A percentile compares a stretch with the other conserved stretches of the same genome.
Conservation (phyloP, 257 asterid genomes). For the Marsdenia floribunda region DNA sequence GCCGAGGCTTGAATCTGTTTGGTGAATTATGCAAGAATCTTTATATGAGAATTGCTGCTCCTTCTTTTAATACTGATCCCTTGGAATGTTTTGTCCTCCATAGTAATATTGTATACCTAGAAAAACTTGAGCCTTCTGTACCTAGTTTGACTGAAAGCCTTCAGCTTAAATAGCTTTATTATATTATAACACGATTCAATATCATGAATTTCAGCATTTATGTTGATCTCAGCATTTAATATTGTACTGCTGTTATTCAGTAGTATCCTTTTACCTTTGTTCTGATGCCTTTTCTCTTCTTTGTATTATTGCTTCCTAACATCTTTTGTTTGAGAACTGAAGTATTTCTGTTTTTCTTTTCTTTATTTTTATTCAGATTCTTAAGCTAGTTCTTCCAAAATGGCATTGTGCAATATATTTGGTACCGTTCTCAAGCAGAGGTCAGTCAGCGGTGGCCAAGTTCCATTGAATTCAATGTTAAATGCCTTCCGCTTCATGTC, state of each 20-base stretch:
- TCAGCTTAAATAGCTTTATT: neutral
- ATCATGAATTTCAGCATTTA: neutral
- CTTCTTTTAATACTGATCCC: neutral
- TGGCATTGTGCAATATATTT: slow-evolving; percentile 65
- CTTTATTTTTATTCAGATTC: slow-evolving; percentile 26
- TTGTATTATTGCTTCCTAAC: neutral
- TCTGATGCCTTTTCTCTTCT: neutral
- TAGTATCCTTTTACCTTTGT: neutral
- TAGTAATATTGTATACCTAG: neutral
- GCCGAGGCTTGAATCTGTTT: neutral
- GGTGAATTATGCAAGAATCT: neutral
- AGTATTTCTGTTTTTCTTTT: neutral
- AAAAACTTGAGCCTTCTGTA: neutral
- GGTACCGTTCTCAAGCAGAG: slow-evolving; percentile 54
- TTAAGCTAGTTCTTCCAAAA: slow-evolving; percentile 18
- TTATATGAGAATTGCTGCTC: neutral
- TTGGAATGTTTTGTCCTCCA: neutral
- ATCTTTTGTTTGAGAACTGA: neutral
- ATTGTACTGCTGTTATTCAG: neutral
- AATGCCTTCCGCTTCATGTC: slow-evolving; percentile 75
- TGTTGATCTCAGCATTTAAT: neutral
- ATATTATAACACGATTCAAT: neutral
- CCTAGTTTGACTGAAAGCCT: neutral
- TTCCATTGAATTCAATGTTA: slow-evolving; percentile 39
- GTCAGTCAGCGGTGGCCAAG: slow-evolving; percentile 32